Conservation (phyloP, 306 rosid genomes). For the Casuarina equisetifolia region DNA sequence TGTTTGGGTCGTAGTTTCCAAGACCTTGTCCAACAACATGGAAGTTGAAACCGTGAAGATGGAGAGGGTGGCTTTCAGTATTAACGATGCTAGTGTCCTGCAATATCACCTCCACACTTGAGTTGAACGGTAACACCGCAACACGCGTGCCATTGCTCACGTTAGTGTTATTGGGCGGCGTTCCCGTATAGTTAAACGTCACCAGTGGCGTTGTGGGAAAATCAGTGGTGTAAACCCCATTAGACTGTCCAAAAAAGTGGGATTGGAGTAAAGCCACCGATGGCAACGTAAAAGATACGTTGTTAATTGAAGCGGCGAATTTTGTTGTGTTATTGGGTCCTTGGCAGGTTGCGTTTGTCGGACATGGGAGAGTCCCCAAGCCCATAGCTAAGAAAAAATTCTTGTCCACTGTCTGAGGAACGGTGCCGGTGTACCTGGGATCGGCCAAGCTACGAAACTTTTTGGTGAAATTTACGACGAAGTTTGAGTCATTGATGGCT, state of each 20-base stretch:
- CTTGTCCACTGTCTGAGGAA: slow-evolving; percentile 58
- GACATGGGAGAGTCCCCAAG: slow-evolving; percentile 72
- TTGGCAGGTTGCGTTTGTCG: slow-evolving; percentile 71
- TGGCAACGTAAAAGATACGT: slow-evolving; percentile 71
- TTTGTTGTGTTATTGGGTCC: slow-evolving; percentile 70
- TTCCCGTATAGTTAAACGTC: slow-evolving; percentile 73
- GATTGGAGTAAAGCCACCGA: slow-evolving; percentile 64
- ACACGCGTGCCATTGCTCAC: slow-evolving; percentile 59
- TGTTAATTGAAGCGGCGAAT: slow-evolving; percentile 67
- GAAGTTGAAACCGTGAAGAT: slow-evolving; percentile 82
- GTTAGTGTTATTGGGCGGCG: slow-evolving; percentile 65
- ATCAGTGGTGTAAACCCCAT: slow-evolving; percentile 56
- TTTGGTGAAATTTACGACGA: slow-evolving; percentile 47
- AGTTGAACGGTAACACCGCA: slow-evolving; percentile 61
- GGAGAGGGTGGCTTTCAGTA: slow-evolving; percentile 85
- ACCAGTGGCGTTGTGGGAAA: slow-evolving; percentile 55
- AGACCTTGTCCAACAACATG: slow-evolving; percentile 72
- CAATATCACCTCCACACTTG: slow-evolving; percentile 74
- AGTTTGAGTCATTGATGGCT: slow-evolving; percentile 60
- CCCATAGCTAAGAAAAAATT: slow-evolving; percentile 68
- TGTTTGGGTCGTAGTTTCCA: slow-evolving; percentile 67
- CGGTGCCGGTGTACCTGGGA: slow-evolving; percentile 57
- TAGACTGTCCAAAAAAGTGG: slow-evolving; percentile 41
- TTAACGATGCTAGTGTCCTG: slow-evolving; percentile 70
- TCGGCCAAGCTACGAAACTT: slow-evolving; percentile 54